Conservation (phyloP, 371 early-diverging fungal genomes). For the Mucor plumbeus region DNA sequence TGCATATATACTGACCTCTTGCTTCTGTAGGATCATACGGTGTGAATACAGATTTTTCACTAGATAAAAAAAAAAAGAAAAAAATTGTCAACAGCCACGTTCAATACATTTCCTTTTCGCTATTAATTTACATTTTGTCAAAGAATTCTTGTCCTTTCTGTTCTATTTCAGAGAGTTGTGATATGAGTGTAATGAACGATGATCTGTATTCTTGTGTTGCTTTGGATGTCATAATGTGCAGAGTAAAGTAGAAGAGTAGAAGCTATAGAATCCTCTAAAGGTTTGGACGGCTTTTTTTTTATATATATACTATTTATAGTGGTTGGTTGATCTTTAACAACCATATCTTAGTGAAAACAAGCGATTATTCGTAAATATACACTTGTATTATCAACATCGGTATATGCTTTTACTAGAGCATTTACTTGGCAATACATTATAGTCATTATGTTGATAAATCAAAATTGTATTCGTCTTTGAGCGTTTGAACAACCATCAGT, state of each 20-base stretch:
- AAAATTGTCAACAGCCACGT: background rate
- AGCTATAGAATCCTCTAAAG: background rate
- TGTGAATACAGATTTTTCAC: constrained; percentile 43
- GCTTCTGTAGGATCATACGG: constrained; percentile 42
- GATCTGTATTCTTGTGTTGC: constrained; percentile 54
- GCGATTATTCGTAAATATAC: no score
- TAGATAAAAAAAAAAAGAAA: constrained; percentile 11
- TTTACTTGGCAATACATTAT: no score
- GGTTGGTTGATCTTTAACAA: no score
- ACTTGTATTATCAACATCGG: no score
- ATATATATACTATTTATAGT: no score
- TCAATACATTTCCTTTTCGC: background rate
- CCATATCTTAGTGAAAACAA: no score
- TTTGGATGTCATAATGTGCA: constrained; percentile 42
- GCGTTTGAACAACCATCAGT: no score
- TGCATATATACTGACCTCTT: constrained; percentile 30
- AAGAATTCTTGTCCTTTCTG: constrained; percentile 50
- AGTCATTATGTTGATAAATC: no score
- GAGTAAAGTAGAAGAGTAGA: background rate
- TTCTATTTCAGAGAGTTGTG: constrained; percentile 50
- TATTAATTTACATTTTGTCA: constrained; percentile 45
- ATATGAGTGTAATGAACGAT: constrained; percentile 49
- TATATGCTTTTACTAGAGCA: no score
- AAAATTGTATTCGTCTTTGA: no score
- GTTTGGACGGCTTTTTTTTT: background rate